Conservation (phyloP, 345 rosid species). For the Heritiera littoralis region DNA sequence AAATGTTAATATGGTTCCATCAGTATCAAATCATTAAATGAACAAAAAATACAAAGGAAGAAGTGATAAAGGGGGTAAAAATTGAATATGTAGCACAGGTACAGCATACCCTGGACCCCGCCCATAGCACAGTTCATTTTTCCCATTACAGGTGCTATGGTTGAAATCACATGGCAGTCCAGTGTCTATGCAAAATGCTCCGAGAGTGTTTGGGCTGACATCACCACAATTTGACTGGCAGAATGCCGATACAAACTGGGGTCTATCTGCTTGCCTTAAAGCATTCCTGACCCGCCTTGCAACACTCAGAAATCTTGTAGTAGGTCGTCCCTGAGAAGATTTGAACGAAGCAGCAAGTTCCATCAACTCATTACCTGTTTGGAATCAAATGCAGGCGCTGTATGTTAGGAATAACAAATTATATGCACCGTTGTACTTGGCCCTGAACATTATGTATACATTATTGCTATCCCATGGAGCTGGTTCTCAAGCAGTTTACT, state of each 20-base stretch:
- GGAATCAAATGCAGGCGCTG: constrained; percentile 22
- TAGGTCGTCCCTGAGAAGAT: constrained; percentile 55
- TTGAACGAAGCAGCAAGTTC: constrained; percentile 74
- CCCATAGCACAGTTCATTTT: constrained; percentile 72
- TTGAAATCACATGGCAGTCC: constrained; percentile 75
- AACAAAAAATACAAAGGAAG: constrained; percentile 5
- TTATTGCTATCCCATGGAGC: neutral
- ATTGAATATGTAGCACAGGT: neutral
- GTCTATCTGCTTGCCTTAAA: constrained; percentile 56
- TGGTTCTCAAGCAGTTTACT: neutral
- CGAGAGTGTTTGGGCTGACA: constrained; percentile 70
- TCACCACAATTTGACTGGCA: constrained; percentile 82
- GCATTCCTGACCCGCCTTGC: constrained; percentile 63
- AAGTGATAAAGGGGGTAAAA: constrained; percentile 24
- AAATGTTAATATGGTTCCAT: constrained; percentile 2
- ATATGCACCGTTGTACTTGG: constrained; percentile 1
- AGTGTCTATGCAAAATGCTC: constrained; percentile 61
- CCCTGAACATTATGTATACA: neutral
- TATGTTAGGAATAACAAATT: constrained; percentile 2
- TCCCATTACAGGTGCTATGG: constrained; percentile 78
- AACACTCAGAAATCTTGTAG: constrained; percentile 49
- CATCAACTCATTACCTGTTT: constrained; percentile 54
- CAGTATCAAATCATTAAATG: neutral
- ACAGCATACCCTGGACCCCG: constrained; percentile 70
- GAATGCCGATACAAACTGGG: constrained; percentile 70